Conservation (phyloP, 1,139 yeast species). For the Tardiomyces digboiensis region DNA sequence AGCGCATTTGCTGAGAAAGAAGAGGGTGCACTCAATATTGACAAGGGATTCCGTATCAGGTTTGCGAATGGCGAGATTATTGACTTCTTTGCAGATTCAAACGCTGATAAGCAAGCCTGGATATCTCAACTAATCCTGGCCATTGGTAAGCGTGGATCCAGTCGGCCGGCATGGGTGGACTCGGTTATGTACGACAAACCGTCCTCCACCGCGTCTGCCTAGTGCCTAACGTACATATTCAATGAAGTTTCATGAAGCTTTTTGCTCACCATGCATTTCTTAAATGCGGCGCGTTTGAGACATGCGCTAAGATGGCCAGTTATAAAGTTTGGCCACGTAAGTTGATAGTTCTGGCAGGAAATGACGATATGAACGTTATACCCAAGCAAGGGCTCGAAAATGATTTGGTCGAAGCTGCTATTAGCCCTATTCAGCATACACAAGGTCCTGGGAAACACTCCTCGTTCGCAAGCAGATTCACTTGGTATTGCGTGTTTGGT, state of each 20-base stretch:
- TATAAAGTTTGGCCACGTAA: too few species aligned
- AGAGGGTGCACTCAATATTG: constrained; percentile 19
- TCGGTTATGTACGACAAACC: constrained; percentile 6
- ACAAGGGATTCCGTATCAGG: constrained; percentile 39
- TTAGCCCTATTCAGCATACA: too few species aligned
- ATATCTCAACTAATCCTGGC: constrained; percentile 13
- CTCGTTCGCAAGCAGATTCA: neutral
- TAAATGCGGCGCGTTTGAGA: too few species aligned
- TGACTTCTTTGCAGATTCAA: constrained; percentile 54
- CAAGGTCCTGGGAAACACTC: too few species aligned
- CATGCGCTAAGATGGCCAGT: too few species aligned
- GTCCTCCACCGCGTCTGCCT: too few species aligned
- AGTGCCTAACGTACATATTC: neutral
- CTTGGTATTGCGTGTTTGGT: neutral
- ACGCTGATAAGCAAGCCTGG: constrained; percentile 45
- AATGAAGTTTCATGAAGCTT: too few species aligned
- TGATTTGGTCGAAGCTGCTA: too few species aligned
- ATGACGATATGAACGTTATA: too few species aligned
- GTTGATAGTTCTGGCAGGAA: too few species aligned
- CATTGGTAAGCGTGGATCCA: constrained; percentile 10
- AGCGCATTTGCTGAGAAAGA: constrained; percentile 22
- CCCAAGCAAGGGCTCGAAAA: too few species aligned
- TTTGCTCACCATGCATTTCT: too few species aligned
- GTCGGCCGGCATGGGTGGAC: constrained; percentile 12
- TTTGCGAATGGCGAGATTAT: constrained; percentile 58